Conservation (phyloP, 768 basidiomycete genomes). For the Suillus brevipes region DNA sequence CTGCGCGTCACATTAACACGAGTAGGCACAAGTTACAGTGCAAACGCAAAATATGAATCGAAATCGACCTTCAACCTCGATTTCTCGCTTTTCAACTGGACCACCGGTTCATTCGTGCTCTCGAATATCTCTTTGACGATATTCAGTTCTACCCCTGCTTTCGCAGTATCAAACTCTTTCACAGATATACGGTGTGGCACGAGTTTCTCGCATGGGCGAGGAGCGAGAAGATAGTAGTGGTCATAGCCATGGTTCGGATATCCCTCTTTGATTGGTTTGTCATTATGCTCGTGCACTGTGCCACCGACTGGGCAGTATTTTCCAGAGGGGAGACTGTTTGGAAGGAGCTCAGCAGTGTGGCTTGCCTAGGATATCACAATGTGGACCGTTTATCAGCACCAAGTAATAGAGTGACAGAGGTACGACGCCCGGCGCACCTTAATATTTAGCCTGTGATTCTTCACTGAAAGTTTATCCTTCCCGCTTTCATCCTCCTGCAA, state of each 20-base stretch:
- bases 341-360: constrained; percentile 52
- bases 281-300: constrained; percentile 47
- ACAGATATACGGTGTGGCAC: constrained; percentile 50
- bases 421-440: constrained; percentile 27
- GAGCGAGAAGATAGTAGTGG: constrained; percentile 61
- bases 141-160: constrained; percentile 37
- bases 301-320: constrained; percentile 46
- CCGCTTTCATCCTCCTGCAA: constrained; percentile 35
- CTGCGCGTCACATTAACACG: constrained; percentile 33
- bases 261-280: constrained; percentile 55
- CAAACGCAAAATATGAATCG: constrained; percentile 65
- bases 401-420: neutral
- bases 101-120: constrained; percentile 42
- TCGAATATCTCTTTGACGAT: constrained; percentile 38
- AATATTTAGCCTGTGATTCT: constrained; percentile 47
- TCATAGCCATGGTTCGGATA: constrained; percentile 66
- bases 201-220: constrained; percentile 33
- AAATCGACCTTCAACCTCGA: constrained; percentile 64
- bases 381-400: neutral
- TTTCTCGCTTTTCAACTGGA: constrained; percentile 53
- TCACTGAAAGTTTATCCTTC: constrained; percentile 46
- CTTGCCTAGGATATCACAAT: constrained; percentile 41
- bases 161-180: constrained; percentile 31
- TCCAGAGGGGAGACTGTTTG: constrained; percentile 53
- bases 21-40: constrained; percentile 2